A percentile compares a stretch with the other conserved stretches of the same genome.
phyloP scores from a whole-genome alignment of 75 land plant genomes.

The Gnetum montanum region DNA sequence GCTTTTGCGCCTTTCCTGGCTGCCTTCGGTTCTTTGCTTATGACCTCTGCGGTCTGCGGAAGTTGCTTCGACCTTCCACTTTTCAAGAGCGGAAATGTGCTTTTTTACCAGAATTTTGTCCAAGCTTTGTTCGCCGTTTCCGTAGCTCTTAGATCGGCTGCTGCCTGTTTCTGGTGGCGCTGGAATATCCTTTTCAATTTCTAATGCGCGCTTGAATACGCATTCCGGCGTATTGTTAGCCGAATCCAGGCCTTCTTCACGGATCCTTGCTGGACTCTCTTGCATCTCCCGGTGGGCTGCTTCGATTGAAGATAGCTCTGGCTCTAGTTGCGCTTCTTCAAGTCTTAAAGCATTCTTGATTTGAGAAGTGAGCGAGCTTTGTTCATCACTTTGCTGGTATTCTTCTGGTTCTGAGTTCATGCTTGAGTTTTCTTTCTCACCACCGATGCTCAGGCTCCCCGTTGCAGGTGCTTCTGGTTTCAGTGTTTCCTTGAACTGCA shows the following conservation, averaged over 20 bases:
- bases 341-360: conserved; percentile 52
- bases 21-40: not conserved
- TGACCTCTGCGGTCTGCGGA: not conserved
- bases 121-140: conserved; percentile 10
- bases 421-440: not conserved
- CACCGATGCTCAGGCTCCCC: not conserved
- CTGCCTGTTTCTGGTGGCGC: conserved; percentile 17
- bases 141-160: not conserved
- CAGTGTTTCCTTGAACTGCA: not conserved
- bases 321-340: conserved; percentile 41
- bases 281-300: not conserved
- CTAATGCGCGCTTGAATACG: conserved; percentile 28
- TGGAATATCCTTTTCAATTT: conserved; percentile 37
- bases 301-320: not conserved
- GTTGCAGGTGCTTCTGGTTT: not conserved
- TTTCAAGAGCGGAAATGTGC: conserved; percentile 15
- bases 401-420: not conserved
- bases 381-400: not conserved
- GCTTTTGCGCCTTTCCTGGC: not conserved
- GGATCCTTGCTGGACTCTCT: conserved; percentile 3
- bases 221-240: too few relatives aligned
- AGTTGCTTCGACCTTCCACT: conserved; percentile 1
- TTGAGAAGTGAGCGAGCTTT: not conserved
- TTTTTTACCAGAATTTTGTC: conserved; percentile 20
- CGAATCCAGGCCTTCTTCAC: conserved; percentile 16